Base-by-base conservation (phyloP, 2,329 filamentous ascomycete genomes). In the Colletotrichum camelliae region DNA sequence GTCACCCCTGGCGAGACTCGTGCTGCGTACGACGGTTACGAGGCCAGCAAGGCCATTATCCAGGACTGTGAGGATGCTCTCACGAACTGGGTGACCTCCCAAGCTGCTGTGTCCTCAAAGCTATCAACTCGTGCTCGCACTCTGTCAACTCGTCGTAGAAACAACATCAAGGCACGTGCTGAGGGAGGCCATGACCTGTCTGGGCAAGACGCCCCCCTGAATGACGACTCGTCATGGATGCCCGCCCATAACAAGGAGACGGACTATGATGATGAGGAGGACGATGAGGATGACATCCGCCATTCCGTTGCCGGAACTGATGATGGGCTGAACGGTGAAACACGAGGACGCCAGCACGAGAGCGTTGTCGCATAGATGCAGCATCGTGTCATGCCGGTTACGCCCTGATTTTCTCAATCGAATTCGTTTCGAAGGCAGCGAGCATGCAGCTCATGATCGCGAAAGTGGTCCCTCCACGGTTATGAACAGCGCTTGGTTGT, bases 61-160 rank as follows among this genome's bases (percentile, higher is more conserved):
- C 97, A 99, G 88, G 97, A 99, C 86, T 99, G 97, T 85, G 97
- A 99, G 87, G 96, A 98, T 83, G 92, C 97, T 2, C 93, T 99
- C 77, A 98, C 96, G 84, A 98, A 98, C 89, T 99, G 97, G 97
- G 96, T 98, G 52, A 91, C 93, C 74, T 93, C 95, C 81, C 97
- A 97, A 82, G 96, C 97, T 7, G 93, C 95, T 61, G 96, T 99
- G 80, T 94, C 91, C 72, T 93, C 96, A 78, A 96, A 95, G 84
- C 92, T 99, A 65, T 98, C 95, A 6, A 94, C 93, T 21, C 95
- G 97, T 75, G 93, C 96, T 55, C 95, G 96, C 80, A 97, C 94
- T 18, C 91, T 98, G 43, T 98, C 95, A 61, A 95, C 96, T 85
- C 94, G 96, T 80, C 94, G 95, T 79, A 92, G 93, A 75, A 93